These are phyloP conservation scores for Agroathelia rolfsii DNA, from an alignment of 1,284 basidiomycete genomes.

Conservation along the genomic window DNA sequence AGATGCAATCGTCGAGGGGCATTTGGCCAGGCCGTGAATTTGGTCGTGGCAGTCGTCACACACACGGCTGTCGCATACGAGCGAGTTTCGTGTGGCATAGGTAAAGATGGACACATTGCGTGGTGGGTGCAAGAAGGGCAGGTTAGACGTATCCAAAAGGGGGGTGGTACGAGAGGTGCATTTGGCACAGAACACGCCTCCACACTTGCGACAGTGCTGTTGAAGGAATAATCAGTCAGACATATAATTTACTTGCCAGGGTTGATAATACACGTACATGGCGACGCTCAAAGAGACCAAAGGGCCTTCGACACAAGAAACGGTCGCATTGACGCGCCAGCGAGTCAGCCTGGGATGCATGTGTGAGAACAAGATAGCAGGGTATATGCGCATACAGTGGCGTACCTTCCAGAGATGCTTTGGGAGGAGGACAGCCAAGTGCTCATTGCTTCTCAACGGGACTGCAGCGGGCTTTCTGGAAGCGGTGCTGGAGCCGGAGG, in stretches of 20 bases:
- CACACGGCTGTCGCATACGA: constrained; percentile 41
- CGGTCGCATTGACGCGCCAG: constrained; percentile 56
- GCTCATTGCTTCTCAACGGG: too few species aligned
- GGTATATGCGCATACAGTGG: too few species aligned
- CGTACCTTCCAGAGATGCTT: constrained; percentile 64
- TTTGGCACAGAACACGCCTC: constrained; percentile 57
- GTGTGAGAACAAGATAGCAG: constrained; percentile 4
- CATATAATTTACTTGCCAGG: constrained; percentile 9
- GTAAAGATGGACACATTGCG: constrained; percentile 44
- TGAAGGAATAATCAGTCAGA: too few species aligned
- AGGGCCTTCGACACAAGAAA: constrained; percentile 52
- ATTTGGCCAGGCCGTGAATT: constrained; percentile 56
- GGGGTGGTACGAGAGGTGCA: constrained; percentile 48
- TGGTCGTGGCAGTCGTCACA: constrained; percentile 68
- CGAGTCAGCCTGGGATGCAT: constrained; percentile 43
- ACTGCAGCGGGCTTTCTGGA: too few species aligned
- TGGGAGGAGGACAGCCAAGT: constrained; percentile 65
- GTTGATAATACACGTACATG: constrained; percentile 38
- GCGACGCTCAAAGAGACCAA: constrained; percentile 59
- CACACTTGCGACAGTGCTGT: constrained; percentile 73
- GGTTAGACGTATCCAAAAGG: constrained; percentile 55
- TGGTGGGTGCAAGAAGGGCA: constrained; percentile 59
- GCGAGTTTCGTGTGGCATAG: constrained; percentile 47
- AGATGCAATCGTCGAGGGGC: constrained; percentile 25
- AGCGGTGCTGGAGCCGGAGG: too few species aligned